Base-by-base conservation (phyloP, 768 basidiomycete species). In the Dioszegia hungarica region DNA sequence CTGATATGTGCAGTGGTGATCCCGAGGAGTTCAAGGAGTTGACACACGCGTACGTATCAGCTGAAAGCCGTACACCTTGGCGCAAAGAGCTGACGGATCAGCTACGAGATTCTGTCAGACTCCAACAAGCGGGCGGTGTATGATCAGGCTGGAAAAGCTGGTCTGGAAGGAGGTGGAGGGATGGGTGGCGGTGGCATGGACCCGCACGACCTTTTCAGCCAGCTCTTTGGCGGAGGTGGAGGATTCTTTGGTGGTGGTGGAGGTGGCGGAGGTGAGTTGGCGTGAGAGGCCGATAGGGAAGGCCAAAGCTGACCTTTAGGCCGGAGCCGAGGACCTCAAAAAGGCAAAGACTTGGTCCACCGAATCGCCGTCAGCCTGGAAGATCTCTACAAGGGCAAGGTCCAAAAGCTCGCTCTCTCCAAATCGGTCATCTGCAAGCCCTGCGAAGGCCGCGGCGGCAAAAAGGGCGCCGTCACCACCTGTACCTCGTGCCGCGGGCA, bases 341-440 rank as follows among this genome's bases (percentile, higher is more conserved):
- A 89, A 78, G 95, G 92, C 58, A 98, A 98, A 77, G 95, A 99
- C 77, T 89, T 99, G 63, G 88, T 98, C 4, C 95, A 99, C 78
- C 88, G 93, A 55, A 89, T 98, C 62, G 83, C 88, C 72, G 92
- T 97, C 70, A 85, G 90, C n/a, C 85, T 99, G 61, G 94, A 98
- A 78, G 95, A 99, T 75, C 84, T 99, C 3, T 98, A 97, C 85
- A 92, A 89, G 77, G 94, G 95, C 78, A 99, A 98, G 79, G 94
- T 91, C 3, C 91, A 93, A 41, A 98, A 98, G 78, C 88, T 99
- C 57, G 90, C 95, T 38, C 82, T 99, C 41, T 95, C 92, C 19
- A 89, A 94, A 62, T 95, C 94, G 68, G 83, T 92, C 62, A 87
- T 98, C 70, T 99, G 95, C 79, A 75, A 80, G 54, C 90, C 91